These are phyloP conservation scores for Carex cristatella DNA, from an alignment of 176 grass and related monocot genomes.

Conservation along the genomic window DNA sequence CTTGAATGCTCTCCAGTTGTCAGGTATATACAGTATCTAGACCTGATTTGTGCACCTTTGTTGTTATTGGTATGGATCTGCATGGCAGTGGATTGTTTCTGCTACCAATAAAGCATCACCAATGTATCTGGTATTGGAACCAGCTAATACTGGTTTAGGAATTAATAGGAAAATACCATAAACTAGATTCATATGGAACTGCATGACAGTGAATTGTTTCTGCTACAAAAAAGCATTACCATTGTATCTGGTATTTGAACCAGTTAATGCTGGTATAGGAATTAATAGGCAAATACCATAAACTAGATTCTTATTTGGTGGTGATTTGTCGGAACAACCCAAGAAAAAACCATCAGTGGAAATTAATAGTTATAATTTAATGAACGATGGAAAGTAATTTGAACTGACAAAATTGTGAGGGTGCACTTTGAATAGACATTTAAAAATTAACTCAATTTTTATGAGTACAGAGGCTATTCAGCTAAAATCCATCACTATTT, in stretches of 20 bases:
- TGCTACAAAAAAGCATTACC: neutral
- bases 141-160: neutral
- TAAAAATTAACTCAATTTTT: slow-evolving; percentile 13
- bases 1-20: slow-evolving; percentile 34
- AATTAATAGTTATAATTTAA: neutral
- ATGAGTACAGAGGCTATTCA: slow-evolving; percentile 45
- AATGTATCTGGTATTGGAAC: neutral
- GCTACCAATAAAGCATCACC: neutral
- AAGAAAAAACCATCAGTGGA: neutral
- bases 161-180: neutral
- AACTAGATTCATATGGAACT: neutral
- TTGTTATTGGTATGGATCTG: slow-evolving; percentile 3
- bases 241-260: neutral
- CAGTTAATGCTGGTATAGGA: neutral
- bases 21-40: slow-evolving; percentile 39
- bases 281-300: neutral
- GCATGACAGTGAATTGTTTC: neutral
- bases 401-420: neutral
- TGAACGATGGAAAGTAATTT: neutral
- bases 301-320: neutral
- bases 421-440: neutral
- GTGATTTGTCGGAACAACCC: neutral
- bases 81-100: neutral
- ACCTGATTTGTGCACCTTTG: slow-evolving; percentile 1
- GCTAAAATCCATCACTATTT: slow-evolving; percentile 77